phyloP scores from a whole-genome alignment of 768 basidiomycete species.

The Pleurotus giganteus region DNA sequence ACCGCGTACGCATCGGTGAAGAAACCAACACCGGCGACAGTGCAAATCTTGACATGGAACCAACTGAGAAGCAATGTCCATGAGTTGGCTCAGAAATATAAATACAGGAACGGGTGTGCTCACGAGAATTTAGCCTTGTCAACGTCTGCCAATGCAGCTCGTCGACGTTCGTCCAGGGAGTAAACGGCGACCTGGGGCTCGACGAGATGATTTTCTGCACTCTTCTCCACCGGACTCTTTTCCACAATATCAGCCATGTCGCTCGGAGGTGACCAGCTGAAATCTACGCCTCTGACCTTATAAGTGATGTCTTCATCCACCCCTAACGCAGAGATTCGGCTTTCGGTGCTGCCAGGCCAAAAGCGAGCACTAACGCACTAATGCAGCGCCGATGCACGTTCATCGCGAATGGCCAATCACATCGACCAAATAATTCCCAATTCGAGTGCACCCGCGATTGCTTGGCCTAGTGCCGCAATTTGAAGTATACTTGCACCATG shows the following conservation, averaged over 20 bases:
- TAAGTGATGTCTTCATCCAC: no score
- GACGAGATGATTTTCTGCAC: constrained; percentile 27
- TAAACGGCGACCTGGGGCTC: constrained; percentile 32
- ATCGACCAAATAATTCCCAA: constrained; percentile 9
- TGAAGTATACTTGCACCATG: no score
- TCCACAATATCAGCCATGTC: no score
- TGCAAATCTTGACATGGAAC: constrained; percentile 81
- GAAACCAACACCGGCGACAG: constrained; percentile 80
- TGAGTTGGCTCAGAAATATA: constrained; percentile 1
- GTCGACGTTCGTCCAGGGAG: constrained; percentile 66
- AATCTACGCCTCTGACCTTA: no score
- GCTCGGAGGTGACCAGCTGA: no score
- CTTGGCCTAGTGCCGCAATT: no score
- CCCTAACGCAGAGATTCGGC: no score
- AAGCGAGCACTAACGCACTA: no score
- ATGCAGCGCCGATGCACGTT: constrained; percentile 26
- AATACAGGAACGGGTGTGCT: constrained; percentile 21
- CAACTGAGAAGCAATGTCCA: constrained; percentile 44
- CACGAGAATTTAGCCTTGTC: constrained; percentile 86
- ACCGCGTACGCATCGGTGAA: constrained; percentile 76
- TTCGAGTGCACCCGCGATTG: no score
- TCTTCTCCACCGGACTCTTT: no score
- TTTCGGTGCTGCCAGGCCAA: no score
- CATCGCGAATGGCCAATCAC: constrained; percentile 28
- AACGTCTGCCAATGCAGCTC: constrained; percentile 80